A percentile compares a stretch with the other conserved stretches of the same genome.
Conservation (phyloP, 169 alveolate genomes). For the Cryptosporidium ryanae region DNA sequence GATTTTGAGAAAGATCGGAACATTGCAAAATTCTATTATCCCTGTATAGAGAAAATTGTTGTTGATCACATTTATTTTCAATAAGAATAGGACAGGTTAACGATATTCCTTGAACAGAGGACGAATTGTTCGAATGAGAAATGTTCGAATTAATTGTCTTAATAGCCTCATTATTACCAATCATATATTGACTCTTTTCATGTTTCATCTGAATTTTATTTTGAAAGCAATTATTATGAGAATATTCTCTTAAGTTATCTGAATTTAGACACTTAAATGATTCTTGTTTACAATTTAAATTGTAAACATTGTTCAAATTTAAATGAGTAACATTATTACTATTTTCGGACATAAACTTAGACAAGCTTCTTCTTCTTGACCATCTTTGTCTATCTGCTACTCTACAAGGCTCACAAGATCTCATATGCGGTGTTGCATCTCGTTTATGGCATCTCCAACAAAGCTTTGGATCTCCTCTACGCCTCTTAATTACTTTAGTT, state of each 20-base stretch:
- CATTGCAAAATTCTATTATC: constrained; percentile 17
- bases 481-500: constrained; percentile 23
- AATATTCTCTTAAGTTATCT: constrained; percentile 7
- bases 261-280: background rate
- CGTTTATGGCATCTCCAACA: constrained; percentile 76
- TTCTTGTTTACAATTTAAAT: constrained; percentile 22
- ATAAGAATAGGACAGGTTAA: constrained; percentile 34
- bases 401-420: constrained; percentile 74
- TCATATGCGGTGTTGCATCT: constrained; percentile 74
- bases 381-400: constrained; percentile 74
- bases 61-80: constrained; percentile 51
- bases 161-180: constrained; percentile 3
- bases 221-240: constrained; percentile 30
- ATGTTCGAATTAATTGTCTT: constrained; percentile 5
- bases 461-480: constrained; percentile 59
- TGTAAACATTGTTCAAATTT: background rate
- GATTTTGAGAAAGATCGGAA: constrained; percentile 29
- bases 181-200: constrained; percentile 27
- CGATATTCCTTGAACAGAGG: constrained; percentile 28
- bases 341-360: constrained; percentile 52
- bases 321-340: background rate
- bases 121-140: constrained; percentile 18
- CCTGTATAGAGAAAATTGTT: constrained; percentile 8
- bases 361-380: constrained; percentile 69
- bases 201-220: constrained; percentile 21